Percentiles rank a stretch among this genome's conserved stretches.
Evolutionary conservation across 768 basidiomycete genomes (phyloP).

Genomic region (Phanerochaete carnosa): DNA sequence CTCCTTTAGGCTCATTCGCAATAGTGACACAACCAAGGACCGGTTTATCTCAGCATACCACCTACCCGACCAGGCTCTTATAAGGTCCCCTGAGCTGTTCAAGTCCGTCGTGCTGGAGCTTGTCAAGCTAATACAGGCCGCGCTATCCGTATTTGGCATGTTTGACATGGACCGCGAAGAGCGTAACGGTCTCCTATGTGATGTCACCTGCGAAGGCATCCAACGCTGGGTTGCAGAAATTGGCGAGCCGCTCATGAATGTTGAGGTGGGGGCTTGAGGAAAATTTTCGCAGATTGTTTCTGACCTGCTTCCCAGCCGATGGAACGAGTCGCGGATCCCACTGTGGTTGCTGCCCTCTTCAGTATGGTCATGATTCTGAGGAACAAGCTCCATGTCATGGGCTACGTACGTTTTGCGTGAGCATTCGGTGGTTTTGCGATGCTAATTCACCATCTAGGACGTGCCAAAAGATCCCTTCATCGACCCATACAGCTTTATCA

Average conservation of each 20-base stretch:
- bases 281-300: neutral
- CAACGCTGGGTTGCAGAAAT: constrained; percentile 64
- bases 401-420: constrained; percentile 24
- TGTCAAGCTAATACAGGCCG: constrained; percentile 70
- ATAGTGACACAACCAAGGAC: constrained; percentile 75
- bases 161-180: constrained; percentile 39
- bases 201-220: constrained; percentile 70
- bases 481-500: constrained; percentile 56
- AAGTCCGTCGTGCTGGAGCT: constrained; percentile 69
- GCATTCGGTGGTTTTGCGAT: neutral
- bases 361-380: constrained; percentile 65
- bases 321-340: constrained; percentile 73
- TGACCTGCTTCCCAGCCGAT: constrained; percentile 43
- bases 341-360: constrained; percentile 65
- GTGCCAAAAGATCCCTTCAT: constrained; percentile 80
- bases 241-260: constrained; percentile 55
- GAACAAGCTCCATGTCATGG: constrained; percentile 65
- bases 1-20: constrained; percentile 2
- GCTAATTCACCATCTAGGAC: constrained; percentile 14
- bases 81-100: constrained; percentile 41
- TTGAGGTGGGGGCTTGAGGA: constrained; percentile 48
- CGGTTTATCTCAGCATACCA: constrained; percentile 73
- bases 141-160: constrained; percentile 69
- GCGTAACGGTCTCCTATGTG: constrained; percentile 70
- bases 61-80: constrained; percentile 41